These are phyloP conservation scores for Microbotryum intermedium DNA, from an alignment of 1,284 basidiomycete species.

Conservation along the genomic window DNA sequence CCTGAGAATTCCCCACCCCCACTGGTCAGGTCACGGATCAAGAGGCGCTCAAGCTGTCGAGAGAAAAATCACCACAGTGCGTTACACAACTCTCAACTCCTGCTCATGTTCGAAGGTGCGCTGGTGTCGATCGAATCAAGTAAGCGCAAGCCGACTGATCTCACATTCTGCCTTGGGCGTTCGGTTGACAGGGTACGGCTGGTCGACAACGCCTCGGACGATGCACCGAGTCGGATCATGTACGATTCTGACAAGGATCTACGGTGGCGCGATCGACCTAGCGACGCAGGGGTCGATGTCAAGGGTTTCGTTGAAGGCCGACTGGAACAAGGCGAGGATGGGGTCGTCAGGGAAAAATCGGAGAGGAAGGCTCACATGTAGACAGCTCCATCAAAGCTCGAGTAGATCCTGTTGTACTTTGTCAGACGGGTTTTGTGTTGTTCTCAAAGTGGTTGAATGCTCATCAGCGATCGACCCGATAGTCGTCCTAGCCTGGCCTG, in stretches of 20 bases:
- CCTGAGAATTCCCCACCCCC: neutral
- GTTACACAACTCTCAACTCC: constrained; percentile 25
- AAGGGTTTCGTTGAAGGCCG: constrained; percentile 26
- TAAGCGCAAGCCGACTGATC: neutral
- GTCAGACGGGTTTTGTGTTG: too few species aligned
- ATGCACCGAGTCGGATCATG: constrained; percentile 14
- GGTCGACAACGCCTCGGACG: constrained; percentile 31
- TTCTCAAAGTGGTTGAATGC: too few species aligned
- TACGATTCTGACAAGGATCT: constrained; percentile 31
- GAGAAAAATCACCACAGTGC: constrained; percentile 26
- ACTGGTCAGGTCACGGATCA: constrained; percentile 16
- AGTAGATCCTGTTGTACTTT: too few species aligned
- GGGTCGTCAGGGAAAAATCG: constrained; percentile 1
- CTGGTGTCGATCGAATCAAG: neutral
- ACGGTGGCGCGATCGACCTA: constrained; percentile 3
- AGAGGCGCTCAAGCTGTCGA: constrained; percentile 24
- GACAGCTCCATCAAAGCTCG: neutral
- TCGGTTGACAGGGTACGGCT: constrained; percentile 23
- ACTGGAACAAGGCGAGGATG: constrained; percentile 15
- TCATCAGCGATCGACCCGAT: too few species aligned
- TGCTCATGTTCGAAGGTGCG: constrained; percentile 18
- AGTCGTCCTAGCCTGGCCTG: too few species aligned
- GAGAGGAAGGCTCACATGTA: too few species aligned
- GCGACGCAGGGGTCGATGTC: constrained; percentile 16
- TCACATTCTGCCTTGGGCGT: neutral